phyloP scores from a whole-genome alignment of 108 stramenopile species.

The Cyclotella kingstonii region DNA sequence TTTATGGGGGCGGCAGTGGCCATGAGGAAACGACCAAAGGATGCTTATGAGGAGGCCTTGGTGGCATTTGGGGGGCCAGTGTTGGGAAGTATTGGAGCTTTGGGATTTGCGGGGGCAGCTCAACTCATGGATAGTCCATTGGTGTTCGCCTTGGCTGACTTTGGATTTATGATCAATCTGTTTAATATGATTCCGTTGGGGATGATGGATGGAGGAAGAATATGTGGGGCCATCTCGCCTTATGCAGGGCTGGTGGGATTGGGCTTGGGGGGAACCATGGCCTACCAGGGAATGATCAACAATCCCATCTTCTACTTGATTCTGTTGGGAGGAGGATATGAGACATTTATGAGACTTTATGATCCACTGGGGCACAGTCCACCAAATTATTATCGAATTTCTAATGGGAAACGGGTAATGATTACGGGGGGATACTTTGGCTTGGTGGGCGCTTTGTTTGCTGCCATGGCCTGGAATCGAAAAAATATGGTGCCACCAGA shows the following conservation, averaged over 20 bases:
- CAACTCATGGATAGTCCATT: conserved; percentile 77
- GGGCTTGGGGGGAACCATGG: conserved; percentile 70
- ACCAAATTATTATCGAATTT: conserved; percentile 75
- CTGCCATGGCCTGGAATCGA: conserved; percentile 81
- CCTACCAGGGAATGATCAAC: conserved; percentile 63
- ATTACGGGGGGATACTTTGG: conserved; percentile 81
- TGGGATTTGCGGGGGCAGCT: conserved; percentile 64
- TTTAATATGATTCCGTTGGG: conserved; percentile 93
- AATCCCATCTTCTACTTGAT: conserved; percentile 93
- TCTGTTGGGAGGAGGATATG: conserved; percentile 75
- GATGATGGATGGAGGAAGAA: conserved; percentile 89
- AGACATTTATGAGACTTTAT: conserved; percentile 79
- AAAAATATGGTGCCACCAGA: conserved; percentile 76
- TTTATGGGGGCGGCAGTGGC: conserved; percentile 92
- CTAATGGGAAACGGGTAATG: conserved; percentile 48
- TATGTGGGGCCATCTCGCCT: conserved; percentile 81
- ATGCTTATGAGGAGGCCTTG: conserved; percentile 87
- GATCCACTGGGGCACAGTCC: conserved; percentile 59
- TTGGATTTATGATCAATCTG: conserved; percentile 95
- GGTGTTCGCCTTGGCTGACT: conserved; percentile 88
- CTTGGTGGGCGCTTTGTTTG: conserved; percentile 65
- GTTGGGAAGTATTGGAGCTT: conserved; percentile 81
- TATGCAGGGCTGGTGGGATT: conserved; percentile 80
- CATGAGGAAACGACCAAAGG: conserved; percentile 76
- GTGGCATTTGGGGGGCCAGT: conserved; percentile 92